Evolutionary conservation across 805 yeast genomes (phyloP).

Genomic region (Metschnikowia reukaufii): DNA sequence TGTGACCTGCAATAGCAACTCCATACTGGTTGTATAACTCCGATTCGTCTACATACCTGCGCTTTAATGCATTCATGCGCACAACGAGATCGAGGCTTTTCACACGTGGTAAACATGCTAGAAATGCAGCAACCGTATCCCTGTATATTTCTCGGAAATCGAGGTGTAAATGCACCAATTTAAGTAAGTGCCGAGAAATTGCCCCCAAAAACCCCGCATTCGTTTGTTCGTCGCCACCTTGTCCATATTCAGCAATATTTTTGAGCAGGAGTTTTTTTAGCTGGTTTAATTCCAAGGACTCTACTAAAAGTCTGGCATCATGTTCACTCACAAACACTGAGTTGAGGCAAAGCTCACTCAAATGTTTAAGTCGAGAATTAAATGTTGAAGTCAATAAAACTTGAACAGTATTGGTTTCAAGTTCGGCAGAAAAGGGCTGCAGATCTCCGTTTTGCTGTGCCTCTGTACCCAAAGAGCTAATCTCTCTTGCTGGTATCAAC

Average conservation of each 20-base stretch:
- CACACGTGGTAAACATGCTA: constrained; percentile 25
- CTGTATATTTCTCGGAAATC: constrained; percentile 43
- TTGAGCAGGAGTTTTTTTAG: constrained; percentile 31
- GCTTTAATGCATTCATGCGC: constrained; percentile 37
- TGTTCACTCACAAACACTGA: constrained; percentile 24
- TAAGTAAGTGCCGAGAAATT: constrained; percentile 26
- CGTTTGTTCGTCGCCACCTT: constrained; percentile 5
- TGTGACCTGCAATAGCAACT: constrained; percentile 22
- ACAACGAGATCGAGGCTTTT: constrained; percentile 40
- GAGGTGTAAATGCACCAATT: constrained; percentile 30
- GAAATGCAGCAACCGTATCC: constrained; percentile 43
- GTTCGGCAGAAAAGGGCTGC: not conserved
- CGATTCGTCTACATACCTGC: constrained; percentile 4
- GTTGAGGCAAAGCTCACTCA: constrained; percentile 25
- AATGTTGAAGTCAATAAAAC: not conserved
- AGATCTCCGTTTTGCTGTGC: not conserved
- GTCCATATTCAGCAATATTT: constrained; percentile 35
- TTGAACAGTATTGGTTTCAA: constrained; percentile 4
- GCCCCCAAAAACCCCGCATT: constrained; percentile 21
- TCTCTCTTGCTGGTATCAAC: not conserved
- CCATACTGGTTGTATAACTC: constrained; percentile 18
- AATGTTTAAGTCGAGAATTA: constrained; percentile 13
- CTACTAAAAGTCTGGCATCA: constrained; percentile 23
- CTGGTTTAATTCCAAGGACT: constrained; percentile 21
- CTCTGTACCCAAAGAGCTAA: not conserved